Evolutionary conservation across 2,329 filamentous ascomycete species (phyloP), one percentile per base, ranked within the genome.

Genomic region (Paecilomyces formosus): DNA sequence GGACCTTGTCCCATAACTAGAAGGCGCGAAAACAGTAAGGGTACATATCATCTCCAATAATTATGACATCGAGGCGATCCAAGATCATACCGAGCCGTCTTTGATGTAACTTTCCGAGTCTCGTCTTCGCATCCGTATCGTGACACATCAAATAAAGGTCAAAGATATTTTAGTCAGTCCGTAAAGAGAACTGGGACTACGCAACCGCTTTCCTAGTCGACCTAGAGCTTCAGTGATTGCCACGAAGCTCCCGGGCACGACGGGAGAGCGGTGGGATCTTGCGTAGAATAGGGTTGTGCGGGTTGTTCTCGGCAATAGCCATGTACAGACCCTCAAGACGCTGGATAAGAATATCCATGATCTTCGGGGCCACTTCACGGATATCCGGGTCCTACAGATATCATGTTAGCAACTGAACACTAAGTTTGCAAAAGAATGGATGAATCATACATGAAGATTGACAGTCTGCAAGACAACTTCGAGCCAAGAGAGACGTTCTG

Each of bases 401-500:
- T 39, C 8, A 53, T 22, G 53, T 66, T 54, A 63, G 54, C 54
- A 54, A 54, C 45, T 15, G 26, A 24, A 49, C n/a, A 2, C 33
- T 3, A 22, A 12, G 24, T 15, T 26, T 18, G 56, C 18, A 18
- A 22, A 22, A 13, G 50, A n/a, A 21, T 31, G 26, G 24, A 22
- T 50, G 4, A 49, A 50, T 60, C 79, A 69, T 79, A 84, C 82
- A 61, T 68, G 73, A 13, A 80, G 74, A 65, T 86, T 77, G 56
- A 87, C 79, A 55, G 76, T 78, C 61, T 74, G 72, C 57, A 87
- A 74, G 11, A 84, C 81, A 55, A 78, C 75, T 55, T 81, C 78
- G 26, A 87, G 76, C 85, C 85, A 88, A 22, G 78, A 71, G 13
- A 88, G 76, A 58, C 85, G 82, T 68, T 82, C 76, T 33, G 72